phyloP scores from a whole-genome alignment of 2,329 filamentous ascomycete species.

The Curvularia verruculosa region DNA sequence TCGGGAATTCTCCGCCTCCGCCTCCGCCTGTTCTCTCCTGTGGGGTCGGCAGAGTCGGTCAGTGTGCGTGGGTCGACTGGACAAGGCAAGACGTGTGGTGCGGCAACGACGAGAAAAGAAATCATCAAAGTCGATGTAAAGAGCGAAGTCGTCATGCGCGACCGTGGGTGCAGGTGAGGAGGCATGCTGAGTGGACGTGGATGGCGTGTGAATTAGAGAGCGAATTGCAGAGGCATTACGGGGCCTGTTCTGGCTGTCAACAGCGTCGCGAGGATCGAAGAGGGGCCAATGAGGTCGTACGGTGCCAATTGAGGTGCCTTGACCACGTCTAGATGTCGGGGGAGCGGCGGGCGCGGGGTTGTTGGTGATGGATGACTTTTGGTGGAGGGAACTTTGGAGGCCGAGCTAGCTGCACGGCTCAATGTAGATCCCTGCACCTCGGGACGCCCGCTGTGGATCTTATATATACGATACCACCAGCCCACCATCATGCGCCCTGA shows the following conservation, averaged over 20 bases:
- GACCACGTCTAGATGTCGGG: constrained; percentile 18
- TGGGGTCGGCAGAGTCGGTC: constrained; percentile 66
- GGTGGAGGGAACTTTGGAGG: constrained; percentile 24
- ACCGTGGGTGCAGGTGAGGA: constrained; percentile 87
- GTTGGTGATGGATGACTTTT: constrained; percentile 36
- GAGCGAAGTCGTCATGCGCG: constrained; percentile 88
- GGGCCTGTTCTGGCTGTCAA: constrained; percentile 28
- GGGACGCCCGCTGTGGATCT: constrained; percentile 16
- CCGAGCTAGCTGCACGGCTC: constrained; percentile 14
- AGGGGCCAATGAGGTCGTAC: constrained; percentile 15
- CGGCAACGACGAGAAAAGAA: constrained; percentile 88
- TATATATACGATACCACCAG: constrained; percentile 12
- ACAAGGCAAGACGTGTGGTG: constrained; percentile 90
- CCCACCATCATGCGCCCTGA: constrained; percentile 6
- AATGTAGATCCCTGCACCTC: constrained; percentile 18
- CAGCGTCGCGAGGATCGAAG: constrained; percentile 2
- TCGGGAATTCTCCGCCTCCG: constrained; percentile 50
- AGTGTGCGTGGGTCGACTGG: constrained; percentile 77
- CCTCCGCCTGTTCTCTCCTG: constrained; percentile 39
- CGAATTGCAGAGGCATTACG: constrained; percentile 38
- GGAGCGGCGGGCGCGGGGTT: constrained; percentile 23
- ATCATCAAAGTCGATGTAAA: constrained; percentile 92
- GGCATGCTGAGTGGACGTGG: constrained; percentile 68
- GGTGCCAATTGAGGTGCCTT: constrained; percentile 42
- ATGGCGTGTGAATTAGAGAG: constrained; percentile 23